Percentiles rank a stretch among this genome's conserved stretches.
These are phyloP conservation scores for Neonectria faginata DNA, from an alignment of 2,329 filamentous ascomycete species.

Conservation along the genomic window DNA sequence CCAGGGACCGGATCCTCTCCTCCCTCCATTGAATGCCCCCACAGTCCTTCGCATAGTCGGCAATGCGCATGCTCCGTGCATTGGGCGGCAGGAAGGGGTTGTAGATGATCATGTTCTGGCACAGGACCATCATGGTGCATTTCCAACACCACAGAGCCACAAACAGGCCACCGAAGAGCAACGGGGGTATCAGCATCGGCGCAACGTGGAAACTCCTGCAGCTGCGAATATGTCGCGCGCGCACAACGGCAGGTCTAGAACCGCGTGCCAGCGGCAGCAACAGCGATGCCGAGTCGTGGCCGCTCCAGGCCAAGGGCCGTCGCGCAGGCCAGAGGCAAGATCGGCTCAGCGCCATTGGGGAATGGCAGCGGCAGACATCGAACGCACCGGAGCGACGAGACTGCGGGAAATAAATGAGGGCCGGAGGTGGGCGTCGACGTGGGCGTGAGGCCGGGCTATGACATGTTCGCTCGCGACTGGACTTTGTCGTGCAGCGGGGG, in stretches of 20 bases:
- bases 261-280: slow-evolving; percentile 25
- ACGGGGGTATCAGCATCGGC: slow-evolving; percentile 70
- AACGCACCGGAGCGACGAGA: slow-evolving; percentile 21
- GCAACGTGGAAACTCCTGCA: slow-evolving; percentile 45
- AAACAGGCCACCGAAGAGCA: slow-evolving; percentile 74
- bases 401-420: slow-evolving; percentile 33
- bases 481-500: slow-evolving; percentile 36
- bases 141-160: slow-evolving; percentile 74
- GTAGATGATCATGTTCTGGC: slow-evolving; percentile 87
- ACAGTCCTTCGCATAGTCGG: slow-evolving; percentile 71
- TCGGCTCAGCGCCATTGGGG: slow-evolving; percentile 42
- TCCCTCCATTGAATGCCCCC: slow-evolving; percentile 75
- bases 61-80: slow-evolving; percentile 73
- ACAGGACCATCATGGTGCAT: slow-evolving; percentile 79
- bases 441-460: slow-evolving; percentile 37
- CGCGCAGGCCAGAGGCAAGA: slow-evolving; percentile 40
- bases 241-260: slow-evolving; percentile 19
- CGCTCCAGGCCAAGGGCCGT: slow-evolving; percentile 31
- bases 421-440: slow-evolving; percentile 31
- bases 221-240: slow-evolving; percentile 27
- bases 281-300: slow-evolving; percentile 13
- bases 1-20: slow-evolving; percentile 67
- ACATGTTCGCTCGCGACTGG: slow-evolving; percentile 49
- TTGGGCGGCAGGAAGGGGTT: slow-evolving; percentile 81
- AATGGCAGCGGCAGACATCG: slow-evolving; percentile 23